Base-by-base conservation (phyloP, 108 stramenopile genomes). In the Discostella stelligeroides region DNA sequence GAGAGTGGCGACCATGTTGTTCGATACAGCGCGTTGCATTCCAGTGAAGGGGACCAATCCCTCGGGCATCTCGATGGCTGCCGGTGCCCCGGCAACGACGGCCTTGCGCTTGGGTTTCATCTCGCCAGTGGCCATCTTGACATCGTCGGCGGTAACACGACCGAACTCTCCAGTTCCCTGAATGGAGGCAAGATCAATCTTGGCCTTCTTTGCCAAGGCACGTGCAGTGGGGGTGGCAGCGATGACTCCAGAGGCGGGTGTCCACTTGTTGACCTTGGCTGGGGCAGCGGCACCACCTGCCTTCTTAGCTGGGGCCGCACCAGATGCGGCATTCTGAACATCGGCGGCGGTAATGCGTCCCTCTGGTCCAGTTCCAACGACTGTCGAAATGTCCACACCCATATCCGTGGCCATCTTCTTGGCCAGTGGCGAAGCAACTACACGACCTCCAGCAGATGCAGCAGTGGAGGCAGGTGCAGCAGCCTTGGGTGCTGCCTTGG, bases 21-120 rank as follows among this genome's bases (percentile, higher is more conserved):
- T 92, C 55, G 93, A 91, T 56, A 98, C 97, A 27, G 98, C 98
- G 61, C 90, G 87, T 79, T 97, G 96, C 98, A 98, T 98, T 48
- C 96, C 97, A 28, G 91, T 93, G 92, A 97, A 95, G 7, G 96
- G 86, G 23, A 96, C 94, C 25, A 89, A 68, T 24, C 97, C 95
- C 29, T 84, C 82, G n/a, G 96, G 97, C 65, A 97, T 63, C 51
- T 91, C 91, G 43, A 83, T 79, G 23, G 78, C 53, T 0, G 71
- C 75, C 47, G 64, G 70, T 9, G 82, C 71, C n/a, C 80, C 72
- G 17, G 83, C 43, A 8, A 81, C 75, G 0, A 66, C 66, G 47
- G 84, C 67, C 55, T 85, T 91, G 66, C 92, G 86, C 59, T 81
- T 79, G 28, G 94, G 88, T 49, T 88, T 73, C 81, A 86, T 93